Percentiles rank a stretch among this genome's conserved stretches.
These are phyloP conservation scores for Spinellus fusiger DNA, from an alignment of 192 early-diverging fungal species.

Conservation along the genomic window DNA sequence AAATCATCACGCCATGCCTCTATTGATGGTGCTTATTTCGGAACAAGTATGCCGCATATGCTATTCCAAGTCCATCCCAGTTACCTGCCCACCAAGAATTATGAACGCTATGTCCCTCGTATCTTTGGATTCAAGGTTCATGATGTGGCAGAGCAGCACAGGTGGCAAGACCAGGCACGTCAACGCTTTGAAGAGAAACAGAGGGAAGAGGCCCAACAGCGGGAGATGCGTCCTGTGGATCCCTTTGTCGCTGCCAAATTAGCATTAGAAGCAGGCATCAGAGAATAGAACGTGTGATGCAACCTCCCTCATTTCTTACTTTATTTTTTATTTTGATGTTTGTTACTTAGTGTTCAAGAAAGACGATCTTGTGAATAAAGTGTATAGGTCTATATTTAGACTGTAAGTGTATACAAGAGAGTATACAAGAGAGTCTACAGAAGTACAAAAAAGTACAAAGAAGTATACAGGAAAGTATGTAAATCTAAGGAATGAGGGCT, in stretches of 20 bases:
- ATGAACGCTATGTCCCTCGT: slow-evolving; percentile 86
- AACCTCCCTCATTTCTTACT: neutral
- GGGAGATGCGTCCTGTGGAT: neutral
- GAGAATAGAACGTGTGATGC: neutral
- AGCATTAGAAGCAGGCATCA: neutral
- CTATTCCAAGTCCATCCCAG: slow-evolving; percentile 87
- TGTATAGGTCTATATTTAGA: no score
- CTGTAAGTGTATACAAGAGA: neutral
- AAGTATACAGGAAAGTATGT: neutral
- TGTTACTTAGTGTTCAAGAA: no score
- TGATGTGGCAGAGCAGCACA: slow-evolving; percentile 76
- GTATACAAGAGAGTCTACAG: neutral
- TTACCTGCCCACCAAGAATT: slow-evolving; percentile 67
- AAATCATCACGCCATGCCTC: slow-evolving; percentile 76
- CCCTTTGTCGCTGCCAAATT: neutral
- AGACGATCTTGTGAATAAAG: no score
- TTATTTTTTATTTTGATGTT: neutral
- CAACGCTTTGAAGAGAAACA: slow-evolving; percentile 39
- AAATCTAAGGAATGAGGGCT: neutral
- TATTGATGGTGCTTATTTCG: slow-evolving; percentile 96
- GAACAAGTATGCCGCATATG: slow-evolving; percentile 94
- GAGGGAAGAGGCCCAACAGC: neutral
- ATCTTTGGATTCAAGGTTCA: slow-evolving; percentile 99
- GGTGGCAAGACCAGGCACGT: slow-evolving; percentile 83
- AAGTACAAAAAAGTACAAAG: neutral